Conservation (phyloP, 148 eudicot species). For the Limonium bicolor region DNA sequence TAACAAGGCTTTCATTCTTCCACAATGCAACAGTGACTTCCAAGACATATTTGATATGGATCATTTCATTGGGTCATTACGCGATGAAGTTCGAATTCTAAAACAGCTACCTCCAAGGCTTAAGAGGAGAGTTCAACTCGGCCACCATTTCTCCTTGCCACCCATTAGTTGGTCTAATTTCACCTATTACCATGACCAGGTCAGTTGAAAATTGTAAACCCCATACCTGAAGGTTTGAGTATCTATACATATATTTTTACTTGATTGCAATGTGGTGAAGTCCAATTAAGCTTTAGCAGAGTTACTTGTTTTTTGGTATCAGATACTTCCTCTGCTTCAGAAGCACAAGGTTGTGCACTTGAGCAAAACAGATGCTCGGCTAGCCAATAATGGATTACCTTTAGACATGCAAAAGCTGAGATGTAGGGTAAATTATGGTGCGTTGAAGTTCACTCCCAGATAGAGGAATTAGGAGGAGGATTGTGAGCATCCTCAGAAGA, state of each 20-base stretch:
- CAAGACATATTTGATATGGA: constrained; percentile 59
- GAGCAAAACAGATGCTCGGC: constrained; percentile 61
- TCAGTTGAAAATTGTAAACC: too few species aligned
- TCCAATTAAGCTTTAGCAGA: too few species aligned
- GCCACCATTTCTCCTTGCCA: constrained; percentile 32
- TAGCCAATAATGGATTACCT: constrained; percentile 61
- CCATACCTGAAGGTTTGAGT: too few species aligned
- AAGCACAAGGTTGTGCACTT: constrained; percentile 57
- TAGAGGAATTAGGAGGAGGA: constrained; percentile 53
- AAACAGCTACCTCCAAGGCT: constrained; percentile 52
- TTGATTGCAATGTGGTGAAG: too few species aligned
- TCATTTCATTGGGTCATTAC: constrained; percentile 49
- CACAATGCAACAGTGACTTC: constrained; percentile 47
- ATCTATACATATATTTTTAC: too few species aligned
- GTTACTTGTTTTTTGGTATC: constrained; percentile 4
- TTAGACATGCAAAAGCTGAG: constrained; percentile 48
- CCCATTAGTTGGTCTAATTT: constrained; percentile 83
- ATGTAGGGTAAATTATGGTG: constrained; percentile 47
- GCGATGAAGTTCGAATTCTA: constrained; percentile 57
- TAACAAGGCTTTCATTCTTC: too few species aligned
- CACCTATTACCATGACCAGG: constrained; percentile 61
- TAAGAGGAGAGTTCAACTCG: constrained; percentile 40
- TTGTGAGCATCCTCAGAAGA: constrained; percentile 35
- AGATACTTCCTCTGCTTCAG: constrained; percentile 56
- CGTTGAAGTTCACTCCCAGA: constrained; percentile 54